A percentile compares a stretch with the other conserved stretches of the same genome.
Conservation (phyloP, 2,329 filamentous ascomycete species). For the Fusarium sterilihyphosum region DNA sequence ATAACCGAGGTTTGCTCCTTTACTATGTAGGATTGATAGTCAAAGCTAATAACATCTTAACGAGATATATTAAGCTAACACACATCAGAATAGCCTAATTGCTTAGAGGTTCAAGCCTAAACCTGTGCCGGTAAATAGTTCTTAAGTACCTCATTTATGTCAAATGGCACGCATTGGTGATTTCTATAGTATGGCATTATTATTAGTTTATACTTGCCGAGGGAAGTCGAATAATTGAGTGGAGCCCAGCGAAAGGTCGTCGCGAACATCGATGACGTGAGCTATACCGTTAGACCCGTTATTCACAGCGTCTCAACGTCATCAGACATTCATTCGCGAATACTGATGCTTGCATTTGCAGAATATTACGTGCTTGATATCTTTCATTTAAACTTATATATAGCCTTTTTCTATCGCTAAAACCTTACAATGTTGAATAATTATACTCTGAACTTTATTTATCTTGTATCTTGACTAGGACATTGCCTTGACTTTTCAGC, state of each 20-base stretch:
- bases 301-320: not conserved
- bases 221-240: rapidly evolving
- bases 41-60: too few species aligned
- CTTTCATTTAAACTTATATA: rapidly evolving
- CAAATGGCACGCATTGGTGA: rapidly evolving
- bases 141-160: rapidly evolving
- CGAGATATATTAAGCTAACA: too few species aligned
- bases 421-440: rapidly evolving
- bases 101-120: too few species aligned
- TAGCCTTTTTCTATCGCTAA: rapidly evolving
- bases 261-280: not conserved
- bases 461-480: rapidly evolving
- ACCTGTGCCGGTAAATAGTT: rapidly evolving
- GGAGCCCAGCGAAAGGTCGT: not conserved
- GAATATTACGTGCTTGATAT: not conserved
- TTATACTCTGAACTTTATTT: rapidly evolving
- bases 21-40: too few species aligned
- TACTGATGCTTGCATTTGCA: not conserved
- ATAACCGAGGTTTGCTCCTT: too few species aligned
- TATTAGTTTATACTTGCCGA: not conserved
- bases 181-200: not conserved
- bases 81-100: too few species aligned
- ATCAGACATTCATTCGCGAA: not conserved
- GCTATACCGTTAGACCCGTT: not conserved
- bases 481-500: rapidly evolving